Base-by-base conservation (phyloP, 106 monocot species). In the Dioscorea alata region DNA sequence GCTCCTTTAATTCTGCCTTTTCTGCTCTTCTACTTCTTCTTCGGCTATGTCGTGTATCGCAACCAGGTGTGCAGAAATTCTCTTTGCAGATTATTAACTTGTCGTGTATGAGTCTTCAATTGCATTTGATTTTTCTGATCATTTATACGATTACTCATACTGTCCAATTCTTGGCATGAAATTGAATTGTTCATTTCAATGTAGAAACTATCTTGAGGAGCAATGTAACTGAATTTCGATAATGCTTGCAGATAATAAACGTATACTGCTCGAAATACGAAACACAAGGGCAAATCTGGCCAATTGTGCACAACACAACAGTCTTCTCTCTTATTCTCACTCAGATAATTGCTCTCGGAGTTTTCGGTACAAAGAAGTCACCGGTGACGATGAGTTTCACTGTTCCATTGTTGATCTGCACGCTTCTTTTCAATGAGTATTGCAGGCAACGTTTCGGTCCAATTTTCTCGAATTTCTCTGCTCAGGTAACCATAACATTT, bases 1-100 rank as follows among this genome's bases (percentile, higher is more conserved):
- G 97, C 97, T 68, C 97, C 97, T 76, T 60, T 97, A 25, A 97
- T 97, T 52, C 61, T 97, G 51, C 97, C 97, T 49, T 97, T 92
- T 73, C 75, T 97, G 74, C 80, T 97, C 52, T 77, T 87, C 23
- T 97, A 97, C 71, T 97, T 90, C 72, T 83, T 86, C 31, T 87
- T 97, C 73, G 89, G 82, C 8, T 97, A 83, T 66, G 79, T 92
- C 73, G 97, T 97, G 60, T 97, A 97, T 69, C 79, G 91, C n/a
- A 97, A 97, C 67, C 97, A 97, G 92, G 92, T 86, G 68, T 76
- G 74, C 21, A 42, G 10, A 42, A 6, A 42, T 42, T 42, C 10
- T 42, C 42, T 3, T 42, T 0, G 6, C 42, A 42, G 42, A 42
- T 42, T 2, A 42, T 3, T 42, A 42, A 28, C 28, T 28, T 28